Evolutionary conservation across 1,284 basidiomycete genomes (phyloP).

Genomic region (Puccinia novopanici): DNA sequence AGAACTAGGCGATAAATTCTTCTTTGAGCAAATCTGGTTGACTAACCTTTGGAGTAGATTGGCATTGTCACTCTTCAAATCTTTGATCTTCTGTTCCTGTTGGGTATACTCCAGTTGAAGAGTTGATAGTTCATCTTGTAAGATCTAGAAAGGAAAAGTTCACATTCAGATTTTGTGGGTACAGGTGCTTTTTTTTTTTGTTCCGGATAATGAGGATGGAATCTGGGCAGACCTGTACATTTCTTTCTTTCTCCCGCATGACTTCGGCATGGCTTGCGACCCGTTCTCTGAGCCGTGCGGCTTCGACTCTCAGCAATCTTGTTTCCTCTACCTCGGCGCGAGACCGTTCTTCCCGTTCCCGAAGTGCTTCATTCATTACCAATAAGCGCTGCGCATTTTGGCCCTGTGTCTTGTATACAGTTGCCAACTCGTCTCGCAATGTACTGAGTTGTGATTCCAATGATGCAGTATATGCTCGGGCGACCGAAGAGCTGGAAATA

Average conservation of each 20-base stretch:
- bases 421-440: conserved; percentile 83
- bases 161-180: background rate
- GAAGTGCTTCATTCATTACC: conserved; percentile 86
- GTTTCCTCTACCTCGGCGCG: conserved; percentile 75
- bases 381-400: conserved; percentile 90
- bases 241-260: conserved; percentile 46
- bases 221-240: conserved; percentile 29
- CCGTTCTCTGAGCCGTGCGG: conserved; percentile 64
- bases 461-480: conserved; percentile 80
- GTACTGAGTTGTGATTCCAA: conserved; percentile 89
- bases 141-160: conserved; percentile 65
- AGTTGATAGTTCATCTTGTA: conserved; percentile 91
- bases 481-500: conserved; percentile 71
- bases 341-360: conserved; percentile 82
- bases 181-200: background rate
- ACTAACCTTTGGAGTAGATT: conserved; percentile 75
- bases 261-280: conserved; percentile 45
- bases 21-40: too few relatives aligned
- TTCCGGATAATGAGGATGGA: background rate
- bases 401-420: conserved; percentile 91
- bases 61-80: conserved; percentile 86
- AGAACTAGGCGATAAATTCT: too few relatives aligned
- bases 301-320: conserved; percentile 72
- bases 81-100: conserved; percentile 80
- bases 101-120: conserved; percentile 85